These are phyloP conservation scores for Thalassiosira mediterranea DNA, from an alignment of 352 stramenopile genomes.

Conservation along the genomic window DNA sequence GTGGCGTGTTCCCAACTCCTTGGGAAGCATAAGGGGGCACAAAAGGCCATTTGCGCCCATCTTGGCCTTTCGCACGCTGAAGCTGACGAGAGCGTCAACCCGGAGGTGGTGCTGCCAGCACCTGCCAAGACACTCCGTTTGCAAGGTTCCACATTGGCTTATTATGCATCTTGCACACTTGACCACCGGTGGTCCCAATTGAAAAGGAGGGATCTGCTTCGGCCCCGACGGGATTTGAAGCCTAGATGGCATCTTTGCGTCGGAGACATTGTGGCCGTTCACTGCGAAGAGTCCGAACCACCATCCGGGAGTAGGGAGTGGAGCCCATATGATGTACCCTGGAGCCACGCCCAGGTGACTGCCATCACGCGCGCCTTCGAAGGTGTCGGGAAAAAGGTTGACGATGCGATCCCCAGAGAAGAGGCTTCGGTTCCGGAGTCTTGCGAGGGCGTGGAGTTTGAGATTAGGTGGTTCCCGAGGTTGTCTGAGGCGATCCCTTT, in stretches of 20 bases:
- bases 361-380: conserved; percentile 51
- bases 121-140: not conserved
- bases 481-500: conserved; percentile 9
- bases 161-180: conserved; percentile 24
- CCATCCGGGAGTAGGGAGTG: conserved; percentile 26
- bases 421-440: conserved; percentile 8
- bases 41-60: conserved; percentile 6
- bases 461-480: conserved; percentile 34
- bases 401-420: conserved; percentile 8
- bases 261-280: conserved; percentile 67
- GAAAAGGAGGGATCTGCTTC: not conserved
- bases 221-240: too few relatives aligned
- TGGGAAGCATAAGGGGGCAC: not conserved
- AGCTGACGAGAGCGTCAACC: not conserved
- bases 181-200: conserved; percentile 15
- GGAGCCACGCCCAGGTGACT: conserved; percentile 61
- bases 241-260: conserved; percentile 55
- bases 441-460: conserved; percentile 7
- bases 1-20: conserved; percentile 18
- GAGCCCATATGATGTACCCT: conserved; percentile 57
- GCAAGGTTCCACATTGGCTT: not conserved
- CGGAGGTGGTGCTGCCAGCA: not conserved
- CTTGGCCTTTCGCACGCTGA: conserved; percentile 5
- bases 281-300: conserved; percentile 15
- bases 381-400: too few relatives aligned